phyloP scores from a whole-genome alignment of 306 rosid genomes.

The Quercus parvula region DNA sequence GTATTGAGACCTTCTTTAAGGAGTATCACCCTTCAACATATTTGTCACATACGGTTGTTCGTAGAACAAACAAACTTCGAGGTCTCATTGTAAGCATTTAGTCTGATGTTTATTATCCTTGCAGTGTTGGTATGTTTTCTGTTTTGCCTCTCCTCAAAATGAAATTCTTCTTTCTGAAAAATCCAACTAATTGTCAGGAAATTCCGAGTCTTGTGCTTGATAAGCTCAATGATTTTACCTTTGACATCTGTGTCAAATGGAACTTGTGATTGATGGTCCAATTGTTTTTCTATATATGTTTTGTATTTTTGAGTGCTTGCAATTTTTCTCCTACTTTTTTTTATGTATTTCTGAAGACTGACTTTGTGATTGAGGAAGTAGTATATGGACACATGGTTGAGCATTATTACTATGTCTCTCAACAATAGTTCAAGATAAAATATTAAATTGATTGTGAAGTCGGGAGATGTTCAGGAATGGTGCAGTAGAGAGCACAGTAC shows the following conservation, averaged over 20 bases:
- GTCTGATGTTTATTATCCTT: constrained; percentile 10
- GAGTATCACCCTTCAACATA: constrained; percentile 76
- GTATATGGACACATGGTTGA: neutral
- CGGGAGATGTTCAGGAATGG: neutral
- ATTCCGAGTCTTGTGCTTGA: neutral
- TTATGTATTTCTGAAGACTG: neutral
- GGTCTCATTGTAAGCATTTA: constrained; percentile 59
- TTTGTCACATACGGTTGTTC: constrained; percentile 72
- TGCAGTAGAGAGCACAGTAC: neutral
- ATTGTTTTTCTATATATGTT: neutral
- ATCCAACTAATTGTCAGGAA: neutral
- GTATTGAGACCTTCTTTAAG: constrained; percentile 60
- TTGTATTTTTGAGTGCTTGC: neutral
- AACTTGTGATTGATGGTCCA: constrained; percentile 9
- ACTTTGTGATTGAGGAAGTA: neutral
- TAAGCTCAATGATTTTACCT: constrained; percentile 2
- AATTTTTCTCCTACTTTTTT: neutral
- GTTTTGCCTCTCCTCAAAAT: neutral
- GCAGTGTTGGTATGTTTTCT: constrained; percentile 16
- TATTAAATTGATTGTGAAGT: neutral
- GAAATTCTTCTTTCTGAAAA: neutral
- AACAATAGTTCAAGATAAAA: neutral
- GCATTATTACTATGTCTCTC: neutral
- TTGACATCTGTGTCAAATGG: neutral
- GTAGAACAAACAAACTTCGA: constrained; percentile 53